phyloP scores from a whole-genome alignment of 2,329 filamentous ascomycete genomes.

The Diaporthe capsici region DNA sequence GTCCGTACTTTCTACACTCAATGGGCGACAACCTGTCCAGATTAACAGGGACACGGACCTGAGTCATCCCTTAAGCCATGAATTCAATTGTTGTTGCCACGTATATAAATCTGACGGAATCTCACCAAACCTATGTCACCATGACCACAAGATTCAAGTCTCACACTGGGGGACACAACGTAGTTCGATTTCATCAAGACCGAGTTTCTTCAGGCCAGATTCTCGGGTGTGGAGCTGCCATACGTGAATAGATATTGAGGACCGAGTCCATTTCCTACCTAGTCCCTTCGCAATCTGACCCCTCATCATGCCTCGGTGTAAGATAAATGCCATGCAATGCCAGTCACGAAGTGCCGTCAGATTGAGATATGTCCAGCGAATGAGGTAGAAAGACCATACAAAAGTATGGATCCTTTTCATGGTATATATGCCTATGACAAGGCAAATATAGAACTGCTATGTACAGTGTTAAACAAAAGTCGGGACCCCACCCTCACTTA shows the following conservation, averaged over 20 bases:
- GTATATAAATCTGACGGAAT: neutral
- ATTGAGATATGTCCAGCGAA: slow-evolving; percentile 15
- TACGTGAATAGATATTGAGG: neutral
- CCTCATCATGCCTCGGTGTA: neutral
- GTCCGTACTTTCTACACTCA: neutral
- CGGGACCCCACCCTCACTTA: slow-evolving; percentile 32
- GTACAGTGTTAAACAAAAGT: slow-evolving; percentile 24
- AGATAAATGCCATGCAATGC: neutral
- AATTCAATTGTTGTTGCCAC: neutral
- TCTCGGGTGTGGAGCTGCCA: neutral
- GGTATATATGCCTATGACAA: neutral
- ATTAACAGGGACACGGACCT: neutral
- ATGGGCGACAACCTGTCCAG: neutral
- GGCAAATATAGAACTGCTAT: slow-evolving; percentile 22
- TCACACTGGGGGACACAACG: too few species aligned
- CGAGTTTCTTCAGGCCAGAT: neutral
- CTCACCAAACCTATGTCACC: neutral
- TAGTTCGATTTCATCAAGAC: neutral
- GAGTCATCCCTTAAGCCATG: neutral
- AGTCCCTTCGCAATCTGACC: neutral
- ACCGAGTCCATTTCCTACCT: neutral
- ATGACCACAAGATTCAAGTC: neutral
- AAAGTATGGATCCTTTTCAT: slow-evolving; percentile 11
- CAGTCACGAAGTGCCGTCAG: neutral
- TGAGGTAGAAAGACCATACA: slow-evolving; percentile 17